Evolutionary conservation across 768 basidiomycete genomes (phyloP).

Genomic region (Boletus tomentosulus): DNA sequence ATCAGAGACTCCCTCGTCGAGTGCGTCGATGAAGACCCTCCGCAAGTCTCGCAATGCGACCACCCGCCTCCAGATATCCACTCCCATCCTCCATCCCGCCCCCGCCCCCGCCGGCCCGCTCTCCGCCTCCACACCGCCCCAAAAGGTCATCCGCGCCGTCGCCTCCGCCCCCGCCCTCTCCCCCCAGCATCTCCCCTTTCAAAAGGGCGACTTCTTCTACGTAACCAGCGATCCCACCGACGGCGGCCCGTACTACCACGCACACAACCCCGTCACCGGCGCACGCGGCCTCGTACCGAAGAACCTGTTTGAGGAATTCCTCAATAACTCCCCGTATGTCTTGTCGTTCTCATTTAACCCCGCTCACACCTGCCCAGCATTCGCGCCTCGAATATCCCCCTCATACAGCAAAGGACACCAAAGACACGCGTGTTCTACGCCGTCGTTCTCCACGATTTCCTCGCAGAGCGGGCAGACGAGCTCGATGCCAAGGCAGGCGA

Average conservation of each 20-base stretch:
- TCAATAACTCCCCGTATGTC: slow-evolving; percentile 52
- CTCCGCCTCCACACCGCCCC: slow-evolving; percentile 40
- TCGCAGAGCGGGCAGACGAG: slow-evolving; percentile 94
- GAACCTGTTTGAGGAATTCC: slow-evolving; percentile 85
- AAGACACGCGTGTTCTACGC: slow-evolving; percentile 81
- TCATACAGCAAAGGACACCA: slow-evolving; percentile 31
- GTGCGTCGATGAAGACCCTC: slow-evolving; percentile 66
- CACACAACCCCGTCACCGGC: slow-evolving; percentile 88
- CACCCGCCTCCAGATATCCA: slow-evolving; percentile 56
- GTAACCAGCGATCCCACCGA: slow-evolving; percentile 72
- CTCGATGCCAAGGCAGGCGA: slow-evolving; percentile 94
- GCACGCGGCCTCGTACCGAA: slow-evolving; percentile 90
- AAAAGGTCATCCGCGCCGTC: slow-evolving; percentile 92
- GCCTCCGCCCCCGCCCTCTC: slow-evolving; percentile 58
- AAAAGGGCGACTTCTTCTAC: slow-evolving; percentile 97
- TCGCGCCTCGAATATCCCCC: slow-evolving; percentile 35
- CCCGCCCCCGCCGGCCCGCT: slow-evolving; percentile 62
- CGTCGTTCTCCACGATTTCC: slow-evolving; percentile 91
- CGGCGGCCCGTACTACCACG: slow-evolving; percentile 77
- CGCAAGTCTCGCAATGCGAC: slow-evolving; percentile 73
- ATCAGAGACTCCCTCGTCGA: slow-evolving; percentile 7
- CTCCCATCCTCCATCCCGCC: slow-evolving; percentile 54
- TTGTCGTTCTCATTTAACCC: neutral
- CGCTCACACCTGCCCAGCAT: slow-evolving; percentile 23
- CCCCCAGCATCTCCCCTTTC: slow-evolving; percentile 85